phyloP scores from a whole-genome alignment of 2,329 filamentous ascomycete genomes.

The Dothistroma pini region DNA sequence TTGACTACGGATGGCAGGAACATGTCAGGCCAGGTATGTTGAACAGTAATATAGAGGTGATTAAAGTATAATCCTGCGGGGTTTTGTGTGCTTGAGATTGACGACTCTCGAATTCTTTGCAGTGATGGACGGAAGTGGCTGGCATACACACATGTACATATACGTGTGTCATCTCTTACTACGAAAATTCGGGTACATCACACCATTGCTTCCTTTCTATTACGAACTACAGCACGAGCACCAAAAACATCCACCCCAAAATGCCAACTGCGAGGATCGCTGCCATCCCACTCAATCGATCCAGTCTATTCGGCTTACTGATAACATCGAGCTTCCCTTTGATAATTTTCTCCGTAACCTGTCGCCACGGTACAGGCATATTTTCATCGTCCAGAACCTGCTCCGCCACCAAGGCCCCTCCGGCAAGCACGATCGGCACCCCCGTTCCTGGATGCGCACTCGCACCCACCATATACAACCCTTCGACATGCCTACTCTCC shows the following conservation, averaged over 20 bases:
- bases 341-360: conserved; percentile 2
- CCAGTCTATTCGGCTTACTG: conserved; percentile 28
- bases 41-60: too few relatives aligned
- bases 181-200: too few relatives aligned
- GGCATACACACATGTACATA: too few relatives aligned
- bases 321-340: conserved; percentile 29
- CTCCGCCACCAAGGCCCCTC: conserved; percentile 59
- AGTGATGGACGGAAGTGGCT: too few relatives aligned
- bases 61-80: too few relatives aligned
- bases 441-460: conserved; percentile 73
- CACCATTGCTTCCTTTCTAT: too few relatives aligned
- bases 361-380: conserved; percentile 42
- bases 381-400: conserved; percentile 46
- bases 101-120: too few relatives aligned
- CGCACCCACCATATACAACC: conserved; percentile 69
- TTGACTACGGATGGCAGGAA: too few relatives aligned
- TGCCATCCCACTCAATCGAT: conserved; percentile 23
- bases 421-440: conserved; percentile 69
- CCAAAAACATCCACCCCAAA: conserved; percentile 16
- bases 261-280: conserved; percentile 23
- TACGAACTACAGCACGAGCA: conserved; percentile 4
- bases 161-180: too few relatives aligned
- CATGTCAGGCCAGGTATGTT: too few relatives aligned
- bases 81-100: too few relatives aligned
- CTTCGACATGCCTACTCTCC: conserved; percentile 39